Conservation (phyloP, 2,329 filamentous ascomycete genomes). For the Verticillium longisporum region DNA sequence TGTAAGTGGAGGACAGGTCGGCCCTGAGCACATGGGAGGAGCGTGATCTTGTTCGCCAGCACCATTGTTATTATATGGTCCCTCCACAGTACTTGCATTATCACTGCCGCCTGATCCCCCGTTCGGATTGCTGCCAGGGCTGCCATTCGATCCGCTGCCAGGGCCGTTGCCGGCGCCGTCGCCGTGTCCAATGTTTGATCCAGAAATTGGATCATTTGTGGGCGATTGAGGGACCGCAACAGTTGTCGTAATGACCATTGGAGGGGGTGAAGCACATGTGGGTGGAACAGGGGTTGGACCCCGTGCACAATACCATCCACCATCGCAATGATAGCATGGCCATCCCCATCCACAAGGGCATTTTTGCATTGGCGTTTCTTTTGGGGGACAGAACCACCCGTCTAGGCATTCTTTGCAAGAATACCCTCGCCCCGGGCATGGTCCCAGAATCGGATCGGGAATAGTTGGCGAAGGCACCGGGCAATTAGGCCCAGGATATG, state of each 20-base stretch:
- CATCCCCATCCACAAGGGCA: slow-evolving; percentile 21
- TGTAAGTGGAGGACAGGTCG: not conserved
- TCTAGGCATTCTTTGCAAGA: slow-evolving; percentile 20
- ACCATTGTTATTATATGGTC: not conserved
- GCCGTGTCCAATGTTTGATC: not conserved
- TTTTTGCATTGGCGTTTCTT: slow-evolving; percentile 20
- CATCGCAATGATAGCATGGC: slow-evolving; percentile 22
- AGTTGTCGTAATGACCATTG: not conserved
- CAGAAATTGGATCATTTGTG: not conserved
- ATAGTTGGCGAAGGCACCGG: not conserved
- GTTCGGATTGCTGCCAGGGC: not conserved
- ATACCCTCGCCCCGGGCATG: slow-evolving; percentile 19
- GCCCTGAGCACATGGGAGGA: not conserved
- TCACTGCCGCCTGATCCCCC: not conserved
- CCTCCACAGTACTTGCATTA: not conserved
- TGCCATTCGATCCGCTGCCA: not conserved
- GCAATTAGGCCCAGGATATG: slow-evolving; percentile 9
- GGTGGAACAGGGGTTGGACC: slow-evolving; percentile 1
- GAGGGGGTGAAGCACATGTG: not conserved
- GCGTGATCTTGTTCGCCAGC: not conserved
- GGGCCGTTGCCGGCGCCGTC: not conserved
- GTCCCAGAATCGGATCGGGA: slow-evolving; percentile 1
- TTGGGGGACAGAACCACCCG: slow-evolving; percentile 23
- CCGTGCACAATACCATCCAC: slow-evolving; percentile 20
- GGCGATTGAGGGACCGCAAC: not conserved